phyloP scores from a whole-genome alignment of 1,284 basidiomycete genomes.

The Fomitopsis schrenkii region DNA sequence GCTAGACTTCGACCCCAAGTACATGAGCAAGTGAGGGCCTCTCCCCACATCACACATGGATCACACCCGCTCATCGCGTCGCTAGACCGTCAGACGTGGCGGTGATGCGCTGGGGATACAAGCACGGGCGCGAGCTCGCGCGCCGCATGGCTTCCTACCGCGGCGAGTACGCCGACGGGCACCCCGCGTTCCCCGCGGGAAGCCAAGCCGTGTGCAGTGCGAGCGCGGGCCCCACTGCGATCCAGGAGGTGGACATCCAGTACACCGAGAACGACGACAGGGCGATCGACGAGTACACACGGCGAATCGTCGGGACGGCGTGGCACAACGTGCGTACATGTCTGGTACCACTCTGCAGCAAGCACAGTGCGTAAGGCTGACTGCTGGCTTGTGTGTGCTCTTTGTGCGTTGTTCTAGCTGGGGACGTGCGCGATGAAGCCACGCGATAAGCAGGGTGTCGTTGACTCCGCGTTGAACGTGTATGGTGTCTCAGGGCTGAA shows the following conservation, averaged over 20 bases:
- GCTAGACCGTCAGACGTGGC: conserved; percentile 28
- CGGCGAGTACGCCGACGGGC: conserved; percentile 25
- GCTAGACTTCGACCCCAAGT: conserved; percentile 32
- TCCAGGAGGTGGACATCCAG: conserved; percentile 38
- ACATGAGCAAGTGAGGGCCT: conserved; percentile 16
- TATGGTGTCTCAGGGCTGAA: conserved; percentile 69
- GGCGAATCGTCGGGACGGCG: conserved; percentile 21
- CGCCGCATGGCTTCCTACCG: conserved; percentile 33
- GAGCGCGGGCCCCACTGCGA: conserved; percentile 11
- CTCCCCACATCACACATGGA: conserved; percentile 17
- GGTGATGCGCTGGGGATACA: conserved; percentile 37
- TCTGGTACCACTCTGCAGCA: no score
- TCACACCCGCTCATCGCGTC: background rate
- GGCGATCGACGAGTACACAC: conserved; percentile 59
- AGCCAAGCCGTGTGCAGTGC: conserved; percentile 10
- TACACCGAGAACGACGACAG: conserved; percentile 59
- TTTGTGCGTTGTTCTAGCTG: conserved; percentile 7
- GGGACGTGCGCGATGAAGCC: conserved; percentile 63
- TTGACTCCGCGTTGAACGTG: conserved; percentile 65
- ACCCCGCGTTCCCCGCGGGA: conserved; percentile 26
- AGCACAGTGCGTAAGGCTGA: no score
- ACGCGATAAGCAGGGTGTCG: conserved; percentile 65
- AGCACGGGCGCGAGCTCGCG: conserved; percentile 29
- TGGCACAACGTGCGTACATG: conserved; percentile 17
- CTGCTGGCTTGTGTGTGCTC: no score